Percentiles rank a stretch among this genome's conserved stretches.
Evolutionary conservation across 352 stramenopile genomes (phyloP).

Genomic region (Elongisporangium prolatum): DNA sequence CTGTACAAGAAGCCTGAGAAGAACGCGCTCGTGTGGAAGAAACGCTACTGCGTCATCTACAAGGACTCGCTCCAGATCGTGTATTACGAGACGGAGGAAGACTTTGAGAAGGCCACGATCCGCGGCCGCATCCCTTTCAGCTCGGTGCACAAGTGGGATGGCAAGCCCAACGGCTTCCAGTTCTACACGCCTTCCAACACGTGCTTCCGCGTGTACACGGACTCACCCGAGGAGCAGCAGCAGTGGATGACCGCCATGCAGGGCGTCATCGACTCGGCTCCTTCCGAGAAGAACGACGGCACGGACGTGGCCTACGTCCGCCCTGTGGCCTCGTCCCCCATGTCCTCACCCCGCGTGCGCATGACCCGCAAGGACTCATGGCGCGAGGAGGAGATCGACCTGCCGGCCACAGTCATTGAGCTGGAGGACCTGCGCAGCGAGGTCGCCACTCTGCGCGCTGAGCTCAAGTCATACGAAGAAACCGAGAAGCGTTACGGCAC

Average conservation of each 20-base stretch:
- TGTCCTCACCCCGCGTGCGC: slow-evolving; percentile 42
- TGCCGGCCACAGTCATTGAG: slow-evolving; percentile 55
- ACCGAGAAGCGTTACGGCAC: slow-evolving; percentile 71
- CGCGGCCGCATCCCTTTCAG: slow-evolving; percentile 80
- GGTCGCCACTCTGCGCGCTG: slow-evolving; percentile 60
- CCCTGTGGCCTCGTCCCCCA: slow-evolving; percentile 60
- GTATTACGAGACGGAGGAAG: slow-evolving; percentile 70
- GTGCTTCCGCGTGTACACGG: slow-evolving; percentile 83
- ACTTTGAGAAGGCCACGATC: slow-evolving; percentile 69
- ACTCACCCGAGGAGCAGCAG: slow-evolving; percentile 57
- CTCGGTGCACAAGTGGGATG: slow-evolving; percentile 80
- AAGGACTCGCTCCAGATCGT: slow-evolving; percentile 66
- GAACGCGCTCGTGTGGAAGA: slow-evolving; percentile 85
- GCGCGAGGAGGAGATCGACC: slow-evolving; percentile 71
- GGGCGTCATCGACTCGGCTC: slow-evolving; percentile 51
- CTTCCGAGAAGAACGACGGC: slow-evolving; percentile 55
- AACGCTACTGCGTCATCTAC: slow-evolving; percentile 84
- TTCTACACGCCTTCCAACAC: slow-evolving; percentile 84
- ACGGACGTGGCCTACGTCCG: slow-evolving; percentile 59
- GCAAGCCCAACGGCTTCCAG: slow-evolving; percentile 84
- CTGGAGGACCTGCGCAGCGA: slow-evolving; percentile 74
- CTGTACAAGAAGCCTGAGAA: slow-evolving; percentile 84
- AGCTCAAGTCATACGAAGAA: slow-evolving; percentile 73
- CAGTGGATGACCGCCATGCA: slow-evolving; percentile 76
- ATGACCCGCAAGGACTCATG: slow-evolving; percentile 67